Conservation (phyloP, 1,139 yeast species). For the Scheffersomyces segobiensis region DNA sequence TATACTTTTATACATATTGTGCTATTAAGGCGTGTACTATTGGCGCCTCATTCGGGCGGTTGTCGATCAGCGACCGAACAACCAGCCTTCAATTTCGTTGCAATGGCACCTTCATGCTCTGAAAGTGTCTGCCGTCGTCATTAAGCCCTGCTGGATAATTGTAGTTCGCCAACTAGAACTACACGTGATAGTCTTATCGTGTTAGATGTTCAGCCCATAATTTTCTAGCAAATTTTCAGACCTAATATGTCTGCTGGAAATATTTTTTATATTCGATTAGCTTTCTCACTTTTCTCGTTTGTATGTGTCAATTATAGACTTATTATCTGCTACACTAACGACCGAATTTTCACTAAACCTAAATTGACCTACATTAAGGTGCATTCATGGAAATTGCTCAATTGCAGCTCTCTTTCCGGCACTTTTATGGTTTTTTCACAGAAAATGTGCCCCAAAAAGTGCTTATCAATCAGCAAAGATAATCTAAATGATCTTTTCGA, state of each 20-base stretch:
- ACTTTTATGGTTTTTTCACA: too few species aligned
- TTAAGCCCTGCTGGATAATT: not conserved
- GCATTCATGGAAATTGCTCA: not conserved
- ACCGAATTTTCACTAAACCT: not conserved
- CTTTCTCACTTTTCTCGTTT: not conserved
- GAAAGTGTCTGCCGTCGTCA: not conserved
- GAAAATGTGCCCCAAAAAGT: not conserved
- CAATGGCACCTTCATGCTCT: not conserved
- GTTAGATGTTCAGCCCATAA: not conserved
- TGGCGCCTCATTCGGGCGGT: not conserved
- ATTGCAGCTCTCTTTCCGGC: not conserved
- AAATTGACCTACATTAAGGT: too few species aligned
- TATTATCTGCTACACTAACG: not conserved
- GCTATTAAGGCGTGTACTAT: not conserved
- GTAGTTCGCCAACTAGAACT: not conserved
- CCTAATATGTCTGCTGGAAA: not conserved
- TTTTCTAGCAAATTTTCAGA: not conserved
- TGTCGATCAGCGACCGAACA: not conserved
- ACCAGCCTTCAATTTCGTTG: not conserved
- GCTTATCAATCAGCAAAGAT: not conserved
- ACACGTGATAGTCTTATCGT: not conserved
- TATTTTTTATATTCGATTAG: not conserved
- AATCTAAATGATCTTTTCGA: not conserved
- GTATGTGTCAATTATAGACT: not conserved
- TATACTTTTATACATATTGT: not conserved